A percentile compares a stretch with the other conserved stretches of the same genome.
Evolutionary conservation across 2,329 filamentous ascomycete species (phyloP).

Genomic region (Aspergillus hiratsukae): DNA sequence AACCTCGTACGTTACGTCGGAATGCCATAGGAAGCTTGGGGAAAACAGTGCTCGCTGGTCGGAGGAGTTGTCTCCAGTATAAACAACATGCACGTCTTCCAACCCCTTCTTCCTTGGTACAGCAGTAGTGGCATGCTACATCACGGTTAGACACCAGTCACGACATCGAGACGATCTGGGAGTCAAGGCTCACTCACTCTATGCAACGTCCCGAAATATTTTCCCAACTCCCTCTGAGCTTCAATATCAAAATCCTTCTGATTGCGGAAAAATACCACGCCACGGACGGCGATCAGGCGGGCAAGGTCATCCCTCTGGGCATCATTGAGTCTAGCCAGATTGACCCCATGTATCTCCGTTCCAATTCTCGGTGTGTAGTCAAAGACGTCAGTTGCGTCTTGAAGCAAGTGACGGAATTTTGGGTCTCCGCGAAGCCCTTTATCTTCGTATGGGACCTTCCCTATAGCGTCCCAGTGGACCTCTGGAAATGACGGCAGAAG

Average conservation of each 20-base stretch:
- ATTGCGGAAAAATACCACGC: conserved; percentile 56
- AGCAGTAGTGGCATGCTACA: conserved; percentile 50
- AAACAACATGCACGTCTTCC: conserved; percentile 56
- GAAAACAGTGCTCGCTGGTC: conserved; percentile 53
- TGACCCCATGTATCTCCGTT: conserved; percentile 50
- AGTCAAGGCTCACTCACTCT: conserved; percentile 28
- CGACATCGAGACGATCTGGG: background rate
- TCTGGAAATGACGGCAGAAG: conserved; percentile 52
- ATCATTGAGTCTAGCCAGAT: conserved; percentile 48
- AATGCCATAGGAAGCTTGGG: conserved; percentile 54
- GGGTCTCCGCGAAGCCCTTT: conserved; percentile 53
- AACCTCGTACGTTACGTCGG: conserved; percentile 54
- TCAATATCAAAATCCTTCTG: conserved; percentile 53
- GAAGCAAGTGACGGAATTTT: conserved; percentile 50
- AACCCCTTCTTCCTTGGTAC: conserved; percentile 47
- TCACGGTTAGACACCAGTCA: conserved; percentile 4
- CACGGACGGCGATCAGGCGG: conserved; percentile 49
- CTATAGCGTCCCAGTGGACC: conserved; percentile 48
- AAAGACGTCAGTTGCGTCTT: conserved; percentile 51
- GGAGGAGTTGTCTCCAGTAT: conserved; percentile 48
- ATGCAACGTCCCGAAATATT: conserved; percentile 51
- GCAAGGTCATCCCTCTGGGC: conserved; percentile 53
- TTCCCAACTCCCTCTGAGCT: conserved; percentile 49
- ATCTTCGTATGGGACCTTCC: conserved; percentile 48
- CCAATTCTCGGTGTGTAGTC: conserved; percentile 56